These are phyloP conservation scores for Truncatella angustata DNA, from an alignment of 2,329 filamentous ascomycete species.

Conservation along the genomic window DNA sequence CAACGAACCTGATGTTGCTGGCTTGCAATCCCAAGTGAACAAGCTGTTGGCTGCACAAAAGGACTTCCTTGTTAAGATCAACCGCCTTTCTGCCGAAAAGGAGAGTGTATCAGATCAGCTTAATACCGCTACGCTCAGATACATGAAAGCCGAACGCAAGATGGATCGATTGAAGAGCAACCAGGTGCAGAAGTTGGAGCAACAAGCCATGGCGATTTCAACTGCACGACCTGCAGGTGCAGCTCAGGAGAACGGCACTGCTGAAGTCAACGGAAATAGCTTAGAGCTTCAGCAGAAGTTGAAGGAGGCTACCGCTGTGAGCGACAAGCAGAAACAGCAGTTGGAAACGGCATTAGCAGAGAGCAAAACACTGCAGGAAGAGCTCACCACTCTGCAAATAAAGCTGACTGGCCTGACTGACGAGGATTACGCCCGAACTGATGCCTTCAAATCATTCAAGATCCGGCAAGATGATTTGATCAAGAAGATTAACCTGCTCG, in stretches of 20 bases:
- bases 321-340: slow-evolving; percentile 85
- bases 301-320: slow-evolving; percentile 73
- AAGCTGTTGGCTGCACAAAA: slow-evolving; percentile 80
- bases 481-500: slow-evolving; percentile 85
- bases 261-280: slow-evolving; percentile 53
- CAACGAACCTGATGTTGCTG: slow-evolving; percentile 64
- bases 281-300: slow-evolving; percentile 73
- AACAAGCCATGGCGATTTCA: slow-evolving; percentile 75
- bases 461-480: slow-evolving; percentile 89
- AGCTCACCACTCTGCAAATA: slow-evolving; percentile 71
- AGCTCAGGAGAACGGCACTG: slow-evolving; percentile 52
- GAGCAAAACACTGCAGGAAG: slow-evolving; percentile 70
- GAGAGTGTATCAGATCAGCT: slow-evolving; percentile 82
- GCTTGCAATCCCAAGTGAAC: slow-evolving; percentile 74
- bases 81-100: slow-evolving; percentile 74
- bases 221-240: slow-evolving; percentile 45
- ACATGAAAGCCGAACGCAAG: slow-evolving; percentile 94
- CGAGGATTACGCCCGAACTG: slow-evolving; percentile 89
- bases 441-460: slow-evolving; percentile 90
- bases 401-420: slow-evolving; percentile 74
- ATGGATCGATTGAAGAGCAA: slow-evolving; percentile 84
- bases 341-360: slow-evolving; percentile 76
- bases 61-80: slow-evolving; percentile 71
- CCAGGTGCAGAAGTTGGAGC: slow-evolving; percentile 88
- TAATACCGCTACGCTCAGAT: slow-evolving; percentile 84